A percentile compares a stretch with the other conserved stretches of the same genome.
phyloP scores from a whole-genome alignment of 1,284 basidiomycete species.

The Chalciporus piperatoides region DNA sequence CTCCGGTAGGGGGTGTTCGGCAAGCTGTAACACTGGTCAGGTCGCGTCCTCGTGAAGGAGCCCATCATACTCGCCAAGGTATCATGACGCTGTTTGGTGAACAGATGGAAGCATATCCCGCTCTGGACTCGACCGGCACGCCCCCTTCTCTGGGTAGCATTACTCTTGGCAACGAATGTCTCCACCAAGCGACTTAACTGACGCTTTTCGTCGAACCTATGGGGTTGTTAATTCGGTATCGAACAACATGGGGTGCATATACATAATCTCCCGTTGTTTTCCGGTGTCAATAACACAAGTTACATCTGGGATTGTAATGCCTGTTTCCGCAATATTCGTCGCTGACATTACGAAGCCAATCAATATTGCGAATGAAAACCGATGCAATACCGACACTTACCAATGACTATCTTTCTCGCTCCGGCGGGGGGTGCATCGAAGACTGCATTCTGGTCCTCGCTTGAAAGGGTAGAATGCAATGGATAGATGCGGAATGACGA shows the following conservation, averaged over 20 bases:
- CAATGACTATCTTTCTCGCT: constrained; percentile 88
- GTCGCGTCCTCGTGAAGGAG: constrained; percentile 26
- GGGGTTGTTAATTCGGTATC: constrained; percentile 11
- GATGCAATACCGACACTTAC: constrained; percentile 38
- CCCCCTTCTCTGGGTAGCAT: constrained; percentile 90
- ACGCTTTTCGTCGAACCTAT: constrained; percentile 94
- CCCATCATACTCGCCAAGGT: constrained; percentile 45
- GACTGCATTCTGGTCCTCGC: constrained; percentile 86
- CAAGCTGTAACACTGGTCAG: constrained; percentile 54
- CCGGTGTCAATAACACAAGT: constrained; percentile 97
- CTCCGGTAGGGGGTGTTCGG: constrained; percentile 91
- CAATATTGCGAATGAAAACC: constrained; percentile 62
- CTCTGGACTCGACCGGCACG: constrained; percentile 89
- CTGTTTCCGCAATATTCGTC: constrained; percentile 78
- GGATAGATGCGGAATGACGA: constrained; percentile 78
- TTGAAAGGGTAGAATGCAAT: constrained; percentile 91
- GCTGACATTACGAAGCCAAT: constrained; percentile 47
- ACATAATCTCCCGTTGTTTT: constrained; percentile 92
- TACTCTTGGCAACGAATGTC: constrained; percentile 90
- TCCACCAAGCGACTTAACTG: constrained; percentile 93
- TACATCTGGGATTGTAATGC: constrained; percentile 97
- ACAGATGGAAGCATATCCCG: constrained; percentile 94
- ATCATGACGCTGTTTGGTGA: constrained; percentile 88
- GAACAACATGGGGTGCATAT: constrained; percentile 8
- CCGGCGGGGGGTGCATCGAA: constrained; percentile 84